phyloP scores from a whole-genome alignment of 2,329 filamentous ascomycete species.

The Fusarium annulatum region DNA sequence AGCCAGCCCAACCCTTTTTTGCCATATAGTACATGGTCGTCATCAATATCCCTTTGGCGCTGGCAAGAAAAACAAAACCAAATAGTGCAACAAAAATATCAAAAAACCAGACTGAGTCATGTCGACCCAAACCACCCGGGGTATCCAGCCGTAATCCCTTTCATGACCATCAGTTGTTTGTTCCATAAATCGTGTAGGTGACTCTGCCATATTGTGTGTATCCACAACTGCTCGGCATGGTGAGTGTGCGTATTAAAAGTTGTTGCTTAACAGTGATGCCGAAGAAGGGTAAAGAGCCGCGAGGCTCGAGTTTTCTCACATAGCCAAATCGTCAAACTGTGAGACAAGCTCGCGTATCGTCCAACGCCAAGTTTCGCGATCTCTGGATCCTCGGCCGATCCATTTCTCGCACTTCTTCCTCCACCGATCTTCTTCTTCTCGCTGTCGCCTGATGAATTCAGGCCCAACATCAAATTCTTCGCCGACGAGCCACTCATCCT shows the following conservation, averaged over 20 bases:
- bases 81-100: slow-evolving; percentile 2
- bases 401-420: slow-evolving; percentile 87
- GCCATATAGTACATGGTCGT: slow-evolving; percentile 44
- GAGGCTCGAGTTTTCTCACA: slow-evolving; percentile 42
- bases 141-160: slow-evolving; percentile 41
- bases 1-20: slow-evolving; percentile 18
- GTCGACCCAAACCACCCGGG: slow-evolving; percentile 16
- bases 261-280: slow-evolving; percentile 33
- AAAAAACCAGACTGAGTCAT: slow-evolving; percentile 19
- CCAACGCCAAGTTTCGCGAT: slow-evolving; percentile 80
- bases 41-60: slow-evolving; percentile 29
- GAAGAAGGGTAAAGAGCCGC: slow-evolving; percentile 32
- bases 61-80: slow-evolving; percentile 21
- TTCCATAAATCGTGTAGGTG: slow-evolving; percentile 28
- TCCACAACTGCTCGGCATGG: slow-evolving; percentile 35
- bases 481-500: slow-evolving; percentile 86
- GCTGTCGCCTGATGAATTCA: slow-evolving; percentile 88
- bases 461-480: slow-evolving; percentile 98
- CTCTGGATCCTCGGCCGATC: slow-evolving; percentile 70
- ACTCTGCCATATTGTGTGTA: slow-evolving; percentile 30
- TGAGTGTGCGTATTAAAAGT: slow-evolving; percentile 42
- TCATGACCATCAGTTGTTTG: slow-evolving; percentile 23
- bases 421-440: slow-evolving; percentile 94
- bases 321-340: slow-evolving; percentile 54
- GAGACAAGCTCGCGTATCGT: slow-evolving; percentile 71